Evolutionary conservation across 1,284 basidiomycete genomes (phyloP).

Genomic region (Naganishia sp.): DNA sequence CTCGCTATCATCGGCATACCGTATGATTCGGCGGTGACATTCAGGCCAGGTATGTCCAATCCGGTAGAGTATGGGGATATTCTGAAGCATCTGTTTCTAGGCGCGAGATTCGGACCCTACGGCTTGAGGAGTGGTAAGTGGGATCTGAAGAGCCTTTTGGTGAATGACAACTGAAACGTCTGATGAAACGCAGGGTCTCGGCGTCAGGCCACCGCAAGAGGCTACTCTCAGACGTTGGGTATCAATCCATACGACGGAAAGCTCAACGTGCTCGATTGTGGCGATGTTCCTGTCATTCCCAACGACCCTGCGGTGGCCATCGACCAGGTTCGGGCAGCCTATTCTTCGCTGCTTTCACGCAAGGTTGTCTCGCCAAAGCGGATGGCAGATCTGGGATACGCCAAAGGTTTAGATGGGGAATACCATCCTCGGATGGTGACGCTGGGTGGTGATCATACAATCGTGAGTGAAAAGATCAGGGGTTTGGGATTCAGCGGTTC

Average conservation of each 20-base stretch:
- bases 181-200: constrained; percentile 35
- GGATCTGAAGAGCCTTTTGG: too few relatives aligned
- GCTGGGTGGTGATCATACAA: constrained; percentile 56
- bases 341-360: constrained; percentile 35
- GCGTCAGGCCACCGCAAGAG: constrained; percentile 41
- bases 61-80: too few relatives aligned
- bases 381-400: constrained; percentile 38
- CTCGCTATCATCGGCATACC: constrained; percentile 62
- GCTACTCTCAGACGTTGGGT: constrained; percentile 40
- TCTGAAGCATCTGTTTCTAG: constrained; percentile 26
- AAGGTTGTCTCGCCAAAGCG: constrained; percentile 35
- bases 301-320: constrained; percentile 54
- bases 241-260: constrained; percentile 42
- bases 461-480: constrained; percentile 35
- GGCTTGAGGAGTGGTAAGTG: constrained; percentile 45
- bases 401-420: constrained; percentile 44
- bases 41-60: constrained; percentile 42
- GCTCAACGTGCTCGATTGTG: constrained; percentile 50
- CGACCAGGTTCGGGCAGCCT: constrained; percentile 52
- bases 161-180: neutral
- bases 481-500: neutral
- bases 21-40: constrained; percentile 49
- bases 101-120: constrained; percentile 52
- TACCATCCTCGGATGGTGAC: constrained; percentile 53
- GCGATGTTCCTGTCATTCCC: constrained; percentile 54